Conservation (phyloP, 2,329 filamentous ascomycete species). For the Cercospora janseana region DNA sequence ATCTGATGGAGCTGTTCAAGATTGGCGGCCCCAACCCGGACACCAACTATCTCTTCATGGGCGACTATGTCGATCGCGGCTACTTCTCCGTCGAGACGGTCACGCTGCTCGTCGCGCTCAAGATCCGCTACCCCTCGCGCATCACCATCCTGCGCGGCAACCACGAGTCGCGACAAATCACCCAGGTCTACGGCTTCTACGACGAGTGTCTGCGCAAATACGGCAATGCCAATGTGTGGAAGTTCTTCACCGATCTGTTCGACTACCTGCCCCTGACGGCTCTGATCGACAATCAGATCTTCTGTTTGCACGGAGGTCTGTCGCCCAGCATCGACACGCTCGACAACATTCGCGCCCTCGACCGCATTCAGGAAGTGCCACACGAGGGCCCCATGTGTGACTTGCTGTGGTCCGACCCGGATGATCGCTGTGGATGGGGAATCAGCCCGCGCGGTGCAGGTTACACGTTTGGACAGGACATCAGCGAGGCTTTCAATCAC, state of each 20-base stretch:
- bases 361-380: constrained; percentile 96
- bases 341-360: constrained; percentile 90
- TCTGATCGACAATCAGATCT: constrained; percentile 98
- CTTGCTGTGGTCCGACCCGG: constrained; percentile 94
- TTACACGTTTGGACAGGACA: constrained; percentile 78
- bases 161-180: constrained; percentile 98
- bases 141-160: constrained; percentile 99
- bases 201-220: constrained; percentile 99
- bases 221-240: constrained; percentile 98
- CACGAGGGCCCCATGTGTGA: constrained; percentile 99
- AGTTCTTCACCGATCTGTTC: constrained; percentile 98
- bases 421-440: constrained; percentile 77
- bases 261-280: constrained; percentile 97
- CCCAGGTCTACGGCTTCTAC: constrained; percentile 98
- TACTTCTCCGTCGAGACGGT: constrained; percentile 99
- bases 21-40: constrained; percentile 97
- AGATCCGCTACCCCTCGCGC: constrained; percentile 94
- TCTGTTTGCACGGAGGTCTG: constrained; percentile 95
- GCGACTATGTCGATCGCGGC: constrained; percentile 97
- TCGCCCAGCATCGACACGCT: constrained; percentile 95
- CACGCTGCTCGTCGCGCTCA: constrained; percentile 90
- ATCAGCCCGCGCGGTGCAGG: constrained; percentile 65
- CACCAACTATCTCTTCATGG: constrained; percentile 99
- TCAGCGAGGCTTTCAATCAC: constrained; percentile 98
- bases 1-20: constrained; percentile 99